Base-by-base conservation (phyloP, 345 rosid genomes). In the Erucastrum elatum region DNA sequence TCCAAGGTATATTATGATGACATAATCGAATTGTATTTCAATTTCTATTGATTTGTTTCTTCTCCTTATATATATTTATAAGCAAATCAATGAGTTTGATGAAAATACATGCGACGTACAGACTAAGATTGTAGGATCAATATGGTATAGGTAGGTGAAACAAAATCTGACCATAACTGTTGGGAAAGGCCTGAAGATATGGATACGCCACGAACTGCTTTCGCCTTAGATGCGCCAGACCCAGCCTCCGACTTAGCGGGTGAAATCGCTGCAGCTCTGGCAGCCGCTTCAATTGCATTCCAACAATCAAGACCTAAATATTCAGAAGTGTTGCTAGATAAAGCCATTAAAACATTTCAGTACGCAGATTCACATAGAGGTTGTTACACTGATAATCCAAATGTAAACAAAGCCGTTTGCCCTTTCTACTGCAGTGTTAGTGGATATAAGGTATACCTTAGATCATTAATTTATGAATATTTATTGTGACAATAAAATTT, bases 121-220 rank as follows among this genome's bases (percentile, higher is more conserved):
- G 55, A 49, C 56, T 26, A 41, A 68, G 25, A 58, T 37, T 7
- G 4, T 29, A 26, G 58, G 58, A 6, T 4, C 16, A 34, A 69
- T 5, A 49, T 5, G 35, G 71, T 17, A 44, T 51, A 77, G 70
- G 89, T 87, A 2, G 98, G 91, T 11, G 90, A 91, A 26, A 88
- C 91, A 13, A 65, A 77, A 66, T 21, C 80, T 34, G 98, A 91
- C 33, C 97, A 91, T 76, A 4, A 74, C 49, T 91, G 97, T 74
- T 92, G 97, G 97, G 88, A 92, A 78, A 89, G 97, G 79, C 97
- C 97, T 0, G 94, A 92, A 81, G 97, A 94, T 73, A 94, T 94
- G 96, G 96, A 92, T 83, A 92, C 97, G 0, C 89, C 91, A 15
- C 82, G 98, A 60, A 94, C 87, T 21, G 84, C 90, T 13, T 94